phyloP scores from a whole-genome alignment of 345 rosid genomes.

The Boechera retrofracta region DNA sequence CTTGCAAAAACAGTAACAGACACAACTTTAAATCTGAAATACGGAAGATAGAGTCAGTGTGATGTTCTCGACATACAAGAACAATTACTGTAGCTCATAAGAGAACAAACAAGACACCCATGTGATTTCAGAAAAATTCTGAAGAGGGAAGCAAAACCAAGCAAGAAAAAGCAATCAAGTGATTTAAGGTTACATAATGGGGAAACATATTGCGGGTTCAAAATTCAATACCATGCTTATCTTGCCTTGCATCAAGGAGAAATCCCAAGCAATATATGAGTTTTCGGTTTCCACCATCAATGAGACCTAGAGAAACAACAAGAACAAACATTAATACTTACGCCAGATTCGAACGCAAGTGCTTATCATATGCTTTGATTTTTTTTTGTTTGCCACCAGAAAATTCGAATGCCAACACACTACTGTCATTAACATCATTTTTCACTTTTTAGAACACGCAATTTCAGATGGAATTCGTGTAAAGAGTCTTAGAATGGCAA shows the following conservation, averaged over 20 bases:
- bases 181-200: slow-evolving; percentile 1
- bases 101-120: slow-evolving; percentile 20
- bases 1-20: slow-evolving; percentile 5
- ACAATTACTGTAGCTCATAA: slow-evolving; percentile 1
- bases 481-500: slow-evolving; percentile 16
- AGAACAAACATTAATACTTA: slow-evolving; percentile 21
- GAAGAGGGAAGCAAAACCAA: slow-evolving; percentile 27
- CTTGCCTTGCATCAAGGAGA: slow-evolving; percentile 82
- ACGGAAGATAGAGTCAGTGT: slow-evolving; percentile 6
- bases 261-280: slow-evolving; percentile 98
- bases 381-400: neutral
- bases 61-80: slow-evolving; percentile 2
- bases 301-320: slow-evolving; percentile 60
- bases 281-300: slow-evolving; percentile 82
- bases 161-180: slow-evolving; percentile 11
- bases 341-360: slow-evolving; percentile 14
- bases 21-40: neutral
- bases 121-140: neutral
- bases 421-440: slow-evolving; percentile 18
- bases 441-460: neutral
- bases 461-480: slow-evolving; percentile 6
- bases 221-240: slow-evolving; percentile 66
- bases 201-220: slow-evolving; percentile 35
- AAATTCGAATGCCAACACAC: slow-evolving; percentile 28
- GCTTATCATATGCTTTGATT: slow-evolving; percentile 4